Evolutionary conservation across 495 filamentous ascomycete genomes (phyloP).

Genomic region (Hypoxylon fragiforme): DNA sequence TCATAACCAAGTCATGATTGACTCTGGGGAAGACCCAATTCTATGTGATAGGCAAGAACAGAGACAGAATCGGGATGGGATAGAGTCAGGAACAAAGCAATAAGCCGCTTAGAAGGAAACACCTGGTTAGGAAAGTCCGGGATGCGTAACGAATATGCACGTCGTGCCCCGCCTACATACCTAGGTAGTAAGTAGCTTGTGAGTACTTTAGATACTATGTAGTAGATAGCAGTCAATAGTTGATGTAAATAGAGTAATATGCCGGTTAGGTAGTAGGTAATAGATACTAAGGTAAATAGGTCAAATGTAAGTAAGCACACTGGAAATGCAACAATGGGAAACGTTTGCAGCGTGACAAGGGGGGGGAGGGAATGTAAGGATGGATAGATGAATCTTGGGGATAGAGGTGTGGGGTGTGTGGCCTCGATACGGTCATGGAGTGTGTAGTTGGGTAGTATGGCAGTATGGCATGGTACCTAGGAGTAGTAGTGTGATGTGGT

Average conservation of each 20-base stretch:
- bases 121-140: slow-evolving; percentile 20
- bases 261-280: too few relatives aligned
- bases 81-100: slow-evolving; percentile 1
- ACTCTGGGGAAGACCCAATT: slow-evolving; percentile 23
- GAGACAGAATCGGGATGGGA: neutral
- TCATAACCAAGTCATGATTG: slow-evolving; percentile 33
- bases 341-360: slow-evolving; percentile 14
- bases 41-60: neutral
- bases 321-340: slow-evolving; percentile 21
- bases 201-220: too few relatives aligned
- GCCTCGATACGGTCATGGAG: too few relatives aligned
- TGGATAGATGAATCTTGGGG: neutral
- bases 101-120: slow-evolving; percentile 21
- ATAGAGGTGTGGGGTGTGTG: neutral
- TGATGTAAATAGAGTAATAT: too few relatives aligned
- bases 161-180: slow-evolving; percentile 23
- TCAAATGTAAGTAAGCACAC: slow-evolving; percentile 15
- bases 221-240: too few relatives aligned
- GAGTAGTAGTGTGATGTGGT: slow-evolving; percentile 25
- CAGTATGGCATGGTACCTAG: slow-evolving; percentile 6
- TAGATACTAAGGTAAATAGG: neutral
- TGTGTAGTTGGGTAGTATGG: too few relatives aligned
- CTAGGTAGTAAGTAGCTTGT: slow-evolving; percentile 3
- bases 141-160: slow-evolving; percentile 20
- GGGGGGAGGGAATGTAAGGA: neutral